A percentile compares a stretch with the other conserved stretches of the same genome.
These are phyloP conservation scores for Linnemannia elongata DNA, from an alignment of 192 early-diverging fungal species.

Conservation along the genomic window DNA sequence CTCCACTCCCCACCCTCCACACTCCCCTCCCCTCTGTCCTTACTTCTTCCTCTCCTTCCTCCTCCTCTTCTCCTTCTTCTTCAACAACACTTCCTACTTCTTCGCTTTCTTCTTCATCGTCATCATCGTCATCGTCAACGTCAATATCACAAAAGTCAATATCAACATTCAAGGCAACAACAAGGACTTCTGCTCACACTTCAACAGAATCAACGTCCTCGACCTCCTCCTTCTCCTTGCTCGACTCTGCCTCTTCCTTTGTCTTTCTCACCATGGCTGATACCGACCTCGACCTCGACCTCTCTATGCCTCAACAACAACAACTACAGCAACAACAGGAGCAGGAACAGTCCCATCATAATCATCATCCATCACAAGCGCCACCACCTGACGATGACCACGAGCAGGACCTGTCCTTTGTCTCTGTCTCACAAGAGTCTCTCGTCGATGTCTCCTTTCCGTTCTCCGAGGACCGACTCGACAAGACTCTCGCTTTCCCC, in stretches of 20 bases:
- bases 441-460: background rate
- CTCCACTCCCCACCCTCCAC: background rate
- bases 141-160: background rate
- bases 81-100: background rate
- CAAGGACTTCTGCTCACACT: background rate
- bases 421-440: background rate
- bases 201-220: background rate
- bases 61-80: background rate
- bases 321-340: background rate
- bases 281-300: background rate
- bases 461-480: background rate
- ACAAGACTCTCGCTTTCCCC: background rate
- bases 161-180: background rate
- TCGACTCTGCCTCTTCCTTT: conserved; percentile 2
- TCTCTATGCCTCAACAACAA: background rate
- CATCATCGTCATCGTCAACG: too few species aligned
- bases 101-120: background rate
- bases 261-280: background rate
- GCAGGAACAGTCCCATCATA: background rate
- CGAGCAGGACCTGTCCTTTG: background rate
- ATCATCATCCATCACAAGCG: background rate
- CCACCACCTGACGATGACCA: background rate
- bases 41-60: background rate
- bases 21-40: background rate
- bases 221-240: background rate